These are phyloP conservation scores for Neurospora sp. DNA, from an alignment of 2,329 filamentous ascomycete species.

Conservation along the genomic window DNA sequence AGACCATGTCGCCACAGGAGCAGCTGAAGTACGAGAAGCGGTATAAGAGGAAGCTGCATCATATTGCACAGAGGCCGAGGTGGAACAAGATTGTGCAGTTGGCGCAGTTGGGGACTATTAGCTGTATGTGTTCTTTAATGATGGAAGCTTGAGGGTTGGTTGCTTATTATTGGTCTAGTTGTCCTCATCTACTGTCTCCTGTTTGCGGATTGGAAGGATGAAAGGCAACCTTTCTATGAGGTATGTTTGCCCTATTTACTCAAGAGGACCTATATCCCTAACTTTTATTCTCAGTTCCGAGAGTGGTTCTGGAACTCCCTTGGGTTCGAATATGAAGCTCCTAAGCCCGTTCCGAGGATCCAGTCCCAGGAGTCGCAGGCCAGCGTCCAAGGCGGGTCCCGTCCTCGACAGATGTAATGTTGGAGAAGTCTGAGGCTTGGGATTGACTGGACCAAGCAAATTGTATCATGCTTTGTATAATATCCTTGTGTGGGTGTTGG, in stretches of 20 bases:
- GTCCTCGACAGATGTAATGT: neutral
- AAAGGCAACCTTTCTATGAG: conserved; percentile 38
- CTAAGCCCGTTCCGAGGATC: neutral
- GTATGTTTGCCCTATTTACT: conserved; percentile 26
- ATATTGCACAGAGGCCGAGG: conserved; percentile 49
- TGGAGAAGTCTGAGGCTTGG: neutral
- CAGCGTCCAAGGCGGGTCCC: neutral
- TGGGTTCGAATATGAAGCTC: conserved; percentile 8
- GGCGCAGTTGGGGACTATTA: conserved; percentile 49
- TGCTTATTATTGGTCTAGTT: conserved; percentile 24
- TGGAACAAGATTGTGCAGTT: conserved; percentile 59
- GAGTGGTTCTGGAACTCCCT: conserved; percentile 29
- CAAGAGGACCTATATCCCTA: neutral
- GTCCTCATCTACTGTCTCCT: conserved; percentile 47
- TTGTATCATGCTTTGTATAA: neutral
- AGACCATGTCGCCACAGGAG: conserved; percentile 57
- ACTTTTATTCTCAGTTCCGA: conserved; percentile 25
- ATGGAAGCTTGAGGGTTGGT: no score
- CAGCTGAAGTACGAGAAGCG: conserved; percentile 72
- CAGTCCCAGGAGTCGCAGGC: neutral
- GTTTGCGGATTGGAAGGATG: conserved; percentile 49
- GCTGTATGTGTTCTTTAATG: conserved; percentile 29
- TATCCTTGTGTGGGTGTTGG: conserved; percentile 23
- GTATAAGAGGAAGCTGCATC: conserved; percentile 59
- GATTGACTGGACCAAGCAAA: neutral